A percentile compares a stretch with the other conserved stretches of the same genome.
phyloP scores from a whole-genome alignment of 2,329 filamentous ascomycete species.

The Aspergillus sp. region DNA sequence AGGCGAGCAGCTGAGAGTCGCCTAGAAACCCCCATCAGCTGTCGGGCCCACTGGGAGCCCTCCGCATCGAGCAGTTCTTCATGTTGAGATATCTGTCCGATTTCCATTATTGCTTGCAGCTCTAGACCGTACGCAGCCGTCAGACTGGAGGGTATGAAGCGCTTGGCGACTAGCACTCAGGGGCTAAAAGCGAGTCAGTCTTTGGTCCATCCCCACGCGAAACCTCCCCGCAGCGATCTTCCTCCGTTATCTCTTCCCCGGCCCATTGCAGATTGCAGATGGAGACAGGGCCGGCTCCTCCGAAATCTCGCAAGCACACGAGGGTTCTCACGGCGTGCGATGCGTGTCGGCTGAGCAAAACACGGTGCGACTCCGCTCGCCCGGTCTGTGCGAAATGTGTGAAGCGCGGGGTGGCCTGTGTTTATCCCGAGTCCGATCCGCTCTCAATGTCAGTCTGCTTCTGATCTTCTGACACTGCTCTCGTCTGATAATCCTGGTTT shows the following conservation, averaged over 20 bases:
- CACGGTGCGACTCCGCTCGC: slow-evolving; percentile 31
- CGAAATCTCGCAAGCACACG: slow-evolving; percentile 28
- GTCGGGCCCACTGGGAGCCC: background rate
- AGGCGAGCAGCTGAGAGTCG: background rate
- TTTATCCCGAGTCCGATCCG: slow-evolving; percentile 31
- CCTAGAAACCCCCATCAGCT: background rate
- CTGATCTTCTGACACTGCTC: background rate
- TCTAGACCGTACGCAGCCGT: background rate
- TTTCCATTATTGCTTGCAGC: background rate
- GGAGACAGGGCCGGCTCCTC: slow-evolving; percentile 19
- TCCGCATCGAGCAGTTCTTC: background rate
- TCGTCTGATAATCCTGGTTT: slow-evolving; percentile 6
- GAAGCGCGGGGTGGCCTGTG: slow-evolving; percentile 29
- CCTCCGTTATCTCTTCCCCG: background rate
- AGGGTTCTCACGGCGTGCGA: slow-evolving; percentile 32
- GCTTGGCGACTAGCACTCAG: background rate
- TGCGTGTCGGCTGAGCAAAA: slow-evolving; percentile 32
- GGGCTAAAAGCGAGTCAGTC: background rate
- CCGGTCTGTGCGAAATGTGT: slow-evolving; percentile 32
- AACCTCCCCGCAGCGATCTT: slow-evolving; percentile 11
- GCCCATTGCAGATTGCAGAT: slow-evolving; percentile 16
- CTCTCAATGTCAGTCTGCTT: slow-evolving; percentile 27
- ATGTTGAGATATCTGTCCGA: background rate
- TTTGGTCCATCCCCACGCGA: background rate
- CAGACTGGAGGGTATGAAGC: background rate